Evolutionary conservation across 345 rosid species (phyloP).

Genomic region (Camelina laxa): DNA sequence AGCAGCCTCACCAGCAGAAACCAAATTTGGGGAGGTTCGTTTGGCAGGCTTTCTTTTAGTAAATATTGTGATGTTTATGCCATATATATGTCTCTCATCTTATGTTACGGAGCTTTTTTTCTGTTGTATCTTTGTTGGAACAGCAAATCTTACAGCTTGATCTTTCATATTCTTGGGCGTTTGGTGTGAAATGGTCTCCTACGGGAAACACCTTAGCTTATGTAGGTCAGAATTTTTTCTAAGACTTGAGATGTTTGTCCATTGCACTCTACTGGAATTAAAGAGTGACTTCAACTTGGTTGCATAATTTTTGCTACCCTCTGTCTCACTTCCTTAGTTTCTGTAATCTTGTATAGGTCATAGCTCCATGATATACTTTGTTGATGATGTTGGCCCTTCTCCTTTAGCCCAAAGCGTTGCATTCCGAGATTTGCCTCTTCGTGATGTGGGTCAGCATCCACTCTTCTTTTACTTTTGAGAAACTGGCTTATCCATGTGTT

Average conservation of each 20-base stretch:
- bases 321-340: conserved; percentile 35
- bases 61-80: background rate
- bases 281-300: conserved; percentile 17
- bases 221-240: conserved; percentile 74
- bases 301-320: conserved; percentile 3
- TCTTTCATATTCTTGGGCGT: conserved; percentile 98
- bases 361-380: conserved; percentile 95
- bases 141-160: conserved; percentile 99
- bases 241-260: conserved; percentile 19
- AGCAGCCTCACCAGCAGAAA: conserved; percentile 65
- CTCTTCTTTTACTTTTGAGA: conserved; percentile 49
- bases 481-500: conserved; percentile 35
- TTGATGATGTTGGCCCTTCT: conserved; percentile 96
- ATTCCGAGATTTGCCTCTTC: conserved; percentile 93
- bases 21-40: conserved; percentile 94
- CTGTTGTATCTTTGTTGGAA: conserved; percentile 35
- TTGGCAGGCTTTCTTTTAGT: conserved; percentile 18
- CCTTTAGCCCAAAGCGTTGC: conserved; percentile 95
- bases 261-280: conserved; percentile 2
- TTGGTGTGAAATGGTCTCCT: conserved; percentile 99
- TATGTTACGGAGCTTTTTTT: conserved; percentile 23
- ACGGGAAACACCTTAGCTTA: conserved; percentile 96
- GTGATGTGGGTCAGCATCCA: conserved; percentile 99
- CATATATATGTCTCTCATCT: conserved; percentile 16
- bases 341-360: conserved; percentile 65